Base-by-base conservation (phyloP, 176 grass and related monocot species). In the Hsuehochloa calcarea region DNA sequence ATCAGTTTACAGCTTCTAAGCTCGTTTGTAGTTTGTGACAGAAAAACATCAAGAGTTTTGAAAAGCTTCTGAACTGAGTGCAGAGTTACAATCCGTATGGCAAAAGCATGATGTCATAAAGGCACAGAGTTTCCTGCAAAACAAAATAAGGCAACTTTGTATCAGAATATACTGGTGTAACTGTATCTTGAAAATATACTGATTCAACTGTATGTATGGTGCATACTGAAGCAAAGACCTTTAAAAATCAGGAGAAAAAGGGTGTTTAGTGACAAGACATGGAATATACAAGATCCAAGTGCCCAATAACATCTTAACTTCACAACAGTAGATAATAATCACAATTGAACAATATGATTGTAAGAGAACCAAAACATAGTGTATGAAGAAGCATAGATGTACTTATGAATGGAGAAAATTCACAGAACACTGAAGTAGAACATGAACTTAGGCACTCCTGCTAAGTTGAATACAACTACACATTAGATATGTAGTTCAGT, bases 101-200 rank as follows among this genome's bases (percentile, higher is more conserved):
- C 26, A 5, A 19, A 19, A 71, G 5, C 47, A 63, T 19, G 65
- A 43, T 63, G 1, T 85, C 75, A 80, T 86, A 86, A 86, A 86
- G 84, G 76, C 84, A 65, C 64, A 26, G 67, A 86, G 44, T 86
- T 86, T 20, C 84, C 67, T 80, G 44, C 14, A 80, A 17, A 40
- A 51, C 6, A 80, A 35, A 64, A 49, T 60, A 22, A 40, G 6
- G 8, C 4, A 78, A 35, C 41, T 4, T 37, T 70, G 20, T 5
- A 15, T 73, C 44, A 86, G 29, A 72, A 80, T 51, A 60, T 27
- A 70, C 3, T 12, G 10, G 6, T 37, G 6, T 43, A 45, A 35
- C 12, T 59, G 11, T 16, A 85, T 45, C n/a, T 11, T 55, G 10
- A 46, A 85, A 68, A 72, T 47, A 73, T 17, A 59, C 25, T n/a